Percentiles rank a stretch among this genome's conserved stretches.
phyloP scores from a whole-genome alignment of 805 yeast genomes.

The Metschnikowia cubensis region DNA sequence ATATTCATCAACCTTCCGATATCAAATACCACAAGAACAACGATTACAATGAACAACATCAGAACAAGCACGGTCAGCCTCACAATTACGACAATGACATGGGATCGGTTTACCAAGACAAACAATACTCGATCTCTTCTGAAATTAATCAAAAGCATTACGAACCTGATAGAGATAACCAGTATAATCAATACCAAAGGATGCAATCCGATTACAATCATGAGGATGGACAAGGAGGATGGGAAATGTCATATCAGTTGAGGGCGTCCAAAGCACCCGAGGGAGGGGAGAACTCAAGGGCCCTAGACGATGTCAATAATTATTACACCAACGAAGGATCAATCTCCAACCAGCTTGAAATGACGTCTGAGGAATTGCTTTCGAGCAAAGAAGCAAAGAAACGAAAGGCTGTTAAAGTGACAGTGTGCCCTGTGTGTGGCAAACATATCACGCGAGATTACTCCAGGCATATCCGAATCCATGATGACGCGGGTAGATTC shows the following conservation, averaged over 20 bases:
- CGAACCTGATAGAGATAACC: slow-evolving; percentile 1
- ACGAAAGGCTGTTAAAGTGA: slow-evolving; percentile 32
- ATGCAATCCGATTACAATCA: background rate
- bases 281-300: background rate
- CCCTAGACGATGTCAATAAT: background rate
- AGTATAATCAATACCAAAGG: background rate
- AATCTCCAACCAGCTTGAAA: background rate
- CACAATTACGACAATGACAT: background rate
- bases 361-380: background rate
- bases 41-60: slow-evolving; percentile 1
- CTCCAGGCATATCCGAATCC: slow-evolving; percentile 41
- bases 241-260: background rate
- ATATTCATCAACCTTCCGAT: background rate
- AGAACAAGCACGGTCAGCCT: background rate
- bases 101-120: background rate
- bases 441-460: slow-evolving; percentile 40
- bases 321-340: background rate
- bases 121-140: background rate
- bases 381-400: slow-evolving; percentile 16
- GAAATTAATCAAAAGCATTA: background rate
- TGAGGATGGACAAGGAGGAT: slow-evolving; percentile 1
- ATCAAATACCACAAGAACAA: background rate
- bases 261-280: background rate
- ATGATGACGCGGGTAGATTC: slow-evolving; percentile 41
- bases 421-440: slow-evolving; percentile 37